A percentile compares a stretch with the other conserved stretches of the same genome.
Evolutionary conservation across 2,329 filamentous ascomycete species (phyloP).

Genomic region (Ophiostoma fasciatum): DNA sequence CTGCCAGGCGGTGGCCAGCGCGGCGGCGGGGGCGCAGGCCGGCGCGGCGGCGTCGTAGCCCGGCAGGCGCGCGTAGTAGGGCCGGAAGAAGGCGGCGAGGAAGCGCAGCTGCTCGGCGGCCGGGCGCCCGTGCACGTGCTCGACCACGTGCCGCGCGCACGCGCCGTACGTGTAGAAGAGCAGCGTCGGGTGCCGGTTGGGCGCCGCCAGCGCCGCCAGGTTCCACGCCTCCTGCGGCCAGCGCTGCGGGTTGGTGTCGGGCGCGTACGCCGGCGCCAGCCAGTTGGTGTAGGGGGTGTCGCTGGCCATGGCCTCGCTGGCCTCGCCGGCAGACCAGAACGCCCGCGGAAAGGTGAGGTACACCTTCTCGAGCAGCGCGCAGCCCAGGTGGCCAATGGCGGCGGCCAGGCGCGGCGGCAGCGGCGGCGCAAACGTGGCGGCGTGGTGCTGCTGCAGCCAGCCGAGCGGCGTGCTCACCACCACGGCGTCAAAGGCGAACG

Average conservation of each 20-base stretch:
- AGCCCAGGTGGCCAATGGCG: constrained; percentile 25
- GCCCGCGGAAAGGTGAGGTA: constrained; percentile 16
- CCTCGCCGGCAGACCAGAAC: constrained; percentile 15
- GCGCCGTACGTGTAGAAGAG: constrained; percentile 44
- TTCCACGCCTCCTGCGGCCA: constrained; percentile 8
- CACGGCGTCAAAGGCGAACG: constrained; percentile 31
- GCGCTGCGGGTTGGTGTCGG: constrained; percentile 2
- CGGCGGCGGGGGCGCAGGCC: constrained; percentile 35
- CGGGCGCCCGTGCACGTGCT: constrained; percentile 1
- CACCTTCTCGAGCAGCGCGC: constrained; percentile 16
- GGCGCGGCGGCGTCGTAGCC: constrained; percentile 30
- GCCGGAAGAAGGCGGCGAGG: constrained; percentile 32
- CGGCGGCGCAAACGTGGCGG: constrained; percentile 27
- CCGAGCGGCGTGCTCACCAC: constrained; percentile 37
- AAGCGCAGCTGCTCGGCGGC: constrained; percentile 13
- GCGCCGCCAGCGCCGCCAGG: constrained; percentile 2
- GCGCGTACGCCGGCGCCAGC: constrained; percentile 3
- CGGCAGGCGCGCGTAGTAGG: constrained; percentile 48
- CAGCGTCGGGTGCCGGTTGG: constrained; percentile 35
- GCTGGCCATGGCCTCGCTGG: constrained; percentile 3
- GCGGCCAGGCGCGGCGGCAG: constrained; percentile 25
- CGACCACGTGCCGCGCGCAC: constrained; percentile 20
- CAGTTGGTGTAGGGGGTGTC: constrained; percentile 5
- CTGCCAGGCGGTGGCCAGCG: constrained; percentile 51
- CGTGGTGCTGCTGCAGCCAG: constrained; percentile 33